These are phyloP conservation scores for Quercus rubra DNA, from an alignment of 306 rosid genomes.

Conservation along the genomic window DNA sequence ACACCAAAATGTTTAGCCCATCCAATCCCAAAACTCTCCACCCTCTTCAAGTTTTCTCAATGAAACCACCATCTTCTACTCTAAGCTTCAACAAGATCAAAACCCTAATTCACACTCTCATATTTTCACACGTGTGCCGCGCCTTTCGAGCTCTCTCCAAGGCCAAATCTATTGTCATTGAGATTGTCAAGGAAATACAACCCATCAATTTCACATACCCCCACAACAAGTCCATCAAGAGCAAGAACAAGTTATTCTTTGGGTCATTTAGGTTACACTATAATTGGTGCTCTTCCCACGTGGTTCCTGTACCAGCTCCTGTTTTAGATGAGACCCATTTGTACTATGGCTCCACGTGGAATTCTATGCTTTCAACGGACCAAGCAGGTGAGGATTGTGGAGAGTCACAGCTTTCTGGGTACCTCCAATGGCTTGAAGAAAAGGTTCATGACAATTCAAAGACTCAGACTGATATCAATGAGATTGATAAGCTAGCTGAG, in stretches of 20 bases:
- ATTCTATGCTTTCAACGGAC: slow-evolving; percentile 22
- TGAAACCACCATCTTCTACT: slow-evolving; percentile 37
- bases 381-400: slow-evolving; percentile 6
- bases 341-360: slow-evolving; percentile 45
- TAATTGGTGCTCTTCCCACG: slow-evolving; percentile 72
- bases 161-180: slow-evolving; percentile 39
- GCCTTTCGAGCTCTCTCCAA: slow-evolving; percentile 51
- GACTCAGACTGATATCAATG: slow-evolving; percentile 23
- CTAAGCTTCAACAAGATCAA: slow-evolving; percentile 53
- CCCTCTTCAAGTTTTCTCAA: slow-evolving; percentile 50
- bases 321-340: slow-evolving; percentile 33
- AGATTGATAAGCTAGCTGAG: slow-evolving; percentile 68
- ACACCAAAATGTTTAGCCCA: slow-evolving; percentile 40
- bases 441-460: slow-evolving; percentile 14
- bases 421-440: slow-evolving; percentile 86
- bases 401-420: slow-evolving; percentile 60
- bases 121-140: slow-evolving; percentile 57
- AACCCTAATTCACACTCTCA: slow-evolving; percentile 51
- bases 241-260: slow-evolving; percentile 38
- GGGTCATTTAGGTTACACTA: slow-evolving; percentile 93
- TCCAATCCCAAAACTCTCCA: slow-evolving; percentile 36
- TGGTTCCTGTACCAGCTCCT: slow-evolving; percentile 52
- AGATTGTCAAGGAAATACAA: slow-evolving; percentile 25
- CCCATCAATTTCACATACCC: slow-evolving; percentile 21
- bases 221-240: slow-evolving; percentile 23